Evolutionary conservation across 805 yeast genomes (phyloP).

Genomic region (Metschnikowia noctiluminum): DNA sequence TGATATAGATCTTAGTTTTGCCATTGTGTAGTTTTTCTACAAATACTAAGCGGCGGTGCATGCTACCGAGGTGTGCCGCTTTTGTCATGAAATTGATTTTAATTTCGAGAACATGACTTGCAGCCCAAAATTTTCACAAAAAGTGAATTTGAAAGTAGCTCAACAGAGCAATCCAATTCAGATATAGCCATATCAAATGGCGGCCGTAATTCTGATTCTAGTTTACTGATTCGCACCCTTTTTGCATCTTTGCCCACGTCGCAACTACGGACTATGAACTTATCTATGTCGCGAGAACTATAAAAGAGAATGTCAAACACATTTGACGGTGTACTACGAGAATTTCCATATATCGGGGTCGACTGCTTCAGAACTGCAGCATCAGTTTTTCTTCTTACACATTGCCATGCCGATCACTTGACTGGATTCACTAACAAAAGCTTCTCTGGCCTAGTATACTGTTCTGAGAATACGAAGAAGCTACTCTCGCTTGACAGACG

Average conservation of each 20-base stretch:
- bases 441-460: conserved; percentile 42
- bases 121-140: too few relatives aligned
- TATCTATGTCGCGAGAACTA: background rate
- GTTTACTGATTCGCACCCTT: conserved; percentile 3
- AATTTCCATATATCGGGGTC: conserved; percentile 47
- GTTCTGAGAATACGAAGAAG: conserved; percentile 40
- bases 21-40: too few relatives aligned
- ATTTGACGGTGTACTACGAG: conserved; percentile 43
- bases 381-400: conserved; percentile 40
- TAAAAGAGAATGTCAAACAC: conserved; percentile 17
- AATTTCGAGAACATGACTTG: too few relatives aligned
- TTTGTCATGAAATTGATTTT: too few relatives aligned
- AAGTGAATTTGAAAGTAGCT: too few relatives aligned
- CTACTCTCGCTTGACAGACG: conserved; percentile 21
- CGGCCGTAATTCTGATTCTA: background rate
- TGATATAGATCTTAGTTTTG: conserved; percentile 38
- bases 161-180: too few relatives aligned
- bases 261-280: background rate
- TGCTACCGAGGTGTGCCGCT: too few relatives aligned
- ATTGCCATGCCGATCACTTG: conserved; percentile 55
- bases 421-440: conserved; percentile 42
- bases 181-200: background rate
- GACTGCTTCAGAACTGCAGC: conserved; percentile 30
- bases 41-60: too few relatives aligned
- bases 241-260: background rate